Conservation (phyloP, 495 filamentous ascomycete species). For the Daldinia decipiens region DNA sequence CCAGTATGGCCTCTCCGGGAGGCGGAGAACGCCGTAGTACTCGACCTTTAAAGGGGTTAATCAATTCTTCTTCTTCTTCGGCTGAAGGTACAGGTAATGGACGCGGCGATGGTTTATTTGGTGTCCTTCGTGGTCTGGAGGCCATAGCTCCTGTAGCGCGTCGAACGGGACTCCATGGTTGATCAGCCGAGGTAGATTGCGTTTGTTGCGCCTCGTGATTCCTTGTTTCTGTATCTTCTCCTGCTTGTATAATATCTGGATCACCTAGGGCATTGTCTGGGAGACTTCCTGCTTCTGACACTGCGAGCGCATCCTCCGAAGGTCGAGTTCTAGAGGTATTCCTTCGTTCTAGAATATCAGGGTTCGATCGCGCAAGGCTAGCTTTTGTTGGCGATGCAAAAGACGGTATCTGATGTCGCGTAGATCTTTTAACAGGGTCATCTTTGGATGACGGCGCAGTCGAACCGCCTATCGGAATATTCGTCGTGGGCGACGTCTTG, state of each 20-base stretch:
- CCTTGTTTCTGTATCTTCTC: slow-evolving; percentile 10
- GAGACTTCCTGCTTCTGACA: slow-evolving; percentile 30
- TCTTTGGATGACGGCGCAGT: slow-evolving; percentile 40
- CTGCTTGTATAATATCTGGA: slow-evolving; percentile 1
- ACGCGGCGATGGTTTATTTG: slow-evolving; percentile 50
- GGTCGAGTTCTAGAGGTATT: slow-evolving; percentile 50
- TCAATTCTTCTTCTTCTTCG: slow-evolving; percentile 55
- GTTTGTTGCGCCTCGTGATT: slow-evolving; percentile 13
- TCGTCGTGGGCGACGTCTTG: slow-evolving; percentile 63
- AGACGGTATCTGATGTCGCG: slow-evolving; percentile 59
- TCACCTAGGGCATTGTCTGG: background rate
- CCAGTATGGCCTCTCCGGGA: slow-evolving; percentile 49
- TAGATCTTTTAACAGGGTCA: slow-evolving; percentile 27
- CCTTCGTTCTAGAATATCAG: slow-evolving; percentile 64
- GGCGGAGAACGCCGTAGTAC: slow-evolving; percentile 50
- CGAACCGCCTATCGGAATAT: slow-evolving; percentile 33
- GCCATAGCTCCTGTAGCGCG: slow-evolving; percentile 38
- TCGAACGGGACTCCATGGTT: slow-evolving; percentile 33
- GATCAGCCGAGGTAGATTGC: slow-evolving; percentile 17
- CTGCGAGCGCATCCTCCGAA: slow-evolving; percentile 42
- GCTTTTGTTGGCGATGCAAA: slow-evolving; percentile 74
- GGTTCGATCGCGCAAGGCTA: slow-evolving; percentile 71
- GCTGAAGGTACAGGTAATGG: slow-evolving; percentile 55
- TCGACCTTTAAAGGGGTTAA: slow-evolving; percentile 54
- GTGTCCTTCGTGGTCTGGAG: slow-evolving; percentile 41